Evolutionary conservation across 1,284 basidiomycete species (phyloP), one percentile per base, ranked within the genome.

Genomic region (Malassezia cuniculi): DNA sequence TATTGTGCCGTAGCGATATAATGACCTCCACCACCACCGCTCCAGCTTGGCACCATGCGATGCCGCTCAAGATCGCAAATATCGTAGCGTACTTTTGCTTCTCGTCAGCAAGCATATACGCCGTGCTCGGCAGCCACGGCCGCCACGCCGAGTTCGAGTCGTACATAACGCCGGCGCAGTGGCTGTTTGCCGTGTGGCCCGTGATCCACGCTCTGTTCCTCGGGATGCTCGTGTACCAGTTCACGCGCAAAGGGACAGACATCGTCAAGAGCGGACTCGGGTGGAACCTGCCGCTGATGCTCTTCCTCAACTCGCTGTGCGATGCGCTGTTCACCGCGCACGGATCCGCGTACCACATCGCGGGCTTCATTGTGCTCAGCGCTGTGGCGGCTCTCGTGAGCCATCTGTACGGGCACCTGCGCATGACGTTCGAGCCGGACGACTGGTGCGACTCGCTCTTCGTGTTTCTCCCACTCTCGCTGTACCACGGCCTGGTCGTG

Each of bases 401-500:
- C 65, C 82, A 90, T 70, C 83, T 90, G 67, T 94, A 93, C 72
- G 89, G 86, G 63, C 73, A 81, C 48, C 79, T 90, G 66, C 89
- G 87, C 73, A 82, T 83, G 68, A 76, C 78, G 50, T 79, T 90
- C 68, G 68, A 75, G 36, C 70, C 82, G 34, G 72, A 78, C 58
- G 75, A 65, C 50, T 60, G 56, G 37, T 48, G 74, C 18, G 59
- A 64, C 16, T 44, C 90, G 68, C 68, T 68, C 14, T 67, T 71
- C 31, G 68, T 72, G 12, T 70, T 71, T 49, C 64, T 71, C 7
- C 70, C 70, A 17, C 69, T 71, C 52, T 60, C 47, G 36, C 44
- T 55, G 21, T 93, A 82, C 72, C 87, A 93, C 65, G 87, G 87
- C 34, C 90, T 86, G 81, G 85, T 84, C 11, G 86, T 85, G 34